Evolutionary conservation across 257 asterid genomes (phyloP).

Genomic region (Solanum okadae): DNA sequence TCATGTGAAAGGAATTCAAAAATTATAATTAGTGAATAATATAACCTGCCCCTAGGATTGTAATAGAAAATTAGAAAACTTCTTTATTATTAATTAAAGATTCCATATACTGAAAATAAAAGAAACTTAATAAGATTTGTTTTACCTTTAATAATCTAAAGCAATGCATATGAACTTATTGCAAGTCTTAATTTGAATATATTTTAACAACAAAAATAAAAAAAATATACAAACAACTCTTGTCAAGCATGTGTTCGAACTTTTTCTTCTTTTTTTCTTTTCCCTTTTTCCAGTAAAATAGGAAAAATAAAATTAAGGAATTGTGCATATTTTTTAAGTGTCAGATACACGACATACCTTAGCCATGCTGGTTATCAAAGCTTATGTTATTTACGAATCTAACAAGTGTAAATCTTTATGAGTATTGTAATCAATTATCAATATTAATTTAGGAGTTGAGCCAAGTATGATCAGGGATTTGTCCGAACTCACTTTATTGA

Average conservation of each 20-base stretch:
- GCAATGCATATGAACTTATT: not conserved
- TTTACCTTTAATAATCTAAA: not conserved
- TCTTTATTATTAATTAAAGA: not conserved
- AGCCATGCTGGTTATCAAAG: not conserved
- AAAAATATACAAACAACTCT: not conserved
- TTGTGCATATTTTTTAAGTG: not conserved
- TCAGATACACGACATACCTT: not conserved
- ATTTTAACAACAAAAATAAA: not conserved
- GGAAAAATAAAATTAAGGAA: not conserved
- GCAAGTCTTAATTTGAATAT: not conserved
- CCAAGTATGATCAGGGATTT: fast-evolving
- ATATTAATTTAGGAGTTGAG: not conserved
- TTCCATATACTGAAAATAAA: not conserved
- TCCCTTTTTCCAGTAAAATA: not conserved
- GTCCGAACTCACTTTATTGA: fast-evolving
- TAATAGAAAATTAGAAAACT: no score
- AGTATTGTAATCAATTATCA: not conserved
- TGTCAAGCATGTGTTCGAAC: not conserved
- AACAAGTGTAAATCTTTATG: not conserved
- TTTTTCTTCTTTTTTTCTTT: not conserved
- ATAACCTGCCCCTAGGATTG: not conserved
- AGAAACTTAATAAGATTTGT: no score
- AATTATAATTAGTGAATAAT: not conserved
- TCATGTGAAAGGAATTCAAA: not conserved
- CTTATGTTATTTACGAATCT: not conserved